These are phyloP conservation scores for Desmodesmus armatus DNA, from an alignment of 139 green algal genomes.

Conservation along the genomic window DNA sequence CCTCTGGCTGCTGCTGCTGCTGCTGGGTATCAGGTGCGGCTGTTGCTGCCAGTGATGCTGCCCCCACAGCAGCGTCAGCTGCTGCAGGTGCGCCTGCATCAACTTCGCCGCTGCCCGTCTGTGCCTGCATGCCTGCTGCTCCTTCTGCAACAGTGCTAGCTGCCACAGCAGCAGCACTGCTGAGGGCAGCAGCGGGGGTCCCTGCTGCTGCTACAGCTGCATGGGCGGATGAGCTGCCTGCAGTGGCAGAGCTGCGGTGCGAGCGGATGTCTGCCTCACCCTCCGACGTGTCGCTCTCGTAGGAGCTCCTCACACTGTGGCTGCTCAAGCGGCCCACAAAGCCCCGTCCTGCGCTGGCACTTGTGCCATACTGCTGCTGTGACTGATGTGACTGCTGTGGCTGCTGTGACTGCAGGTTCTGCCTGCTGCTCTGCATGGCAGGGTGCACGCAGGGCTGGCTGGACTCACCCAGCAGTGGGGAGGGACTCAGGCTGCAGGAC, in stretches of 20 bases:
- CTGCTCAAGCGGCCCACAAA: too few species aligned
- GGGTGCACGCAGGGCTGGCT: too few species aligned
- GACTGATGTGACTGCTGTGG: neutral
- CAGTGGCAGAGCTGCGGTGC: too few species aligned
- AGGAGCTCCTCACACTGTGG: too few species aligned
- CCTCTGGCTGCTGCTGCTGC: constrained; percentile 62
- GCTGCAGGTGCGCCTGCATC: neutral
- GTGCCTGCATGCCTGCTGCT: neutral
- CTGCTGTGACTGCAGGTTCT: neutral
- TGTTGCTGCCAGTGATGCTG: constrained; percentile 1
- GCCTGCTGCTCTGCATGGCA: too few species aligned
- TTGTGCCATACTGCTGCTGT: neutral
- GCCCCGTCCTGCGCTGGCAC: neutral
- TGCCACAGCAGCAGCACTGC: neutral
- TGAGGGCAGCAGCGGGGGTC: too few species aligned
- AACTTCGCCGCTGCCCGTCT: neutral
- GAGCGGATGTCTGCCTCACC: too few species aligned
- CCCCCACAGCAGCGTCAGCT: neutral
- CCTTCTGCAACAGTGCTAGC: neutral
- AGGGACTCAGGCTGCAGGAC: too few species aligned
- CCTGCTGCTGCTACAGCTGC: too few species aligned
- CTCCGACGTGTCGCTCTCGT: too few species aligned
- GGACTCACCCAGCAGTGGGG: too few species aligned
- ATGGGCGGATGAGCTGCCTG: too few species aligned
- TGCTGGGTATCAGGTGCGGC: neutral